Percentiles rank a stretch among this genome's conserved stretches.
Conservation (phyloP, 129 eudicot genomes). For the Chrysanthemum makinoi region DNA sequence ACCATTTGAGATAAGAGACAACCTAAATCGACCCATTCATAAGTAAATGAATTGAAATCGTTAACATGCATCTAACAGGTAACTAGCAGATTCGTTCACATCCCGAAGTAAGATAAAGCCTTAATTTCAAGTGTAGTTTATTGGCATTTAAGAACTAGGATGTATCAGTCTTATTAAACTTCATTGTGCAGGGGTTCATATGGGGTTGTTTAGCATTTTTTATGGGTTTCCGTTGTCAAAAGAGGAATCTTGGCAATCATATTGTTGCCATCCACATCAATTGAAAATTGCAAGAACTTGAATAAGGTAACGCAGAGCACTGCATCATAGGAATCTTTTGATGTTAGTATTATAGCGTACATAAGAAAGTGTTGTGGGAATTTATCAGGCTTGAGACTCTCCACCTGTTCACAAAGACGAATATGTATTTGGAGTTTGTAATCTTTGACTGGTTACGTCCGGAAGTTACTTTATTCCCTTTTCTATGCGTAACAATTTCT, state of each 20-base stretch:
- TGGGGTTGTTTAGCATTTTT: conserved; percentile 4
- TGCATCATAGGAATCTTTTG: conserved; percentile 17
- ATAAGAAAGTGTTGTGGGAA: conserved; percentile 14
- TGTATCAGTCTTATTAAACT: conserved; percentile 4
- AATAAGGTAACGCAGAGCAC: conserved; percentile 2
- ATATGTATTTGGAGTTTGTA: not conserved
- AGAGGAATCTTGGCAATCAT: conserved; percentile 3
- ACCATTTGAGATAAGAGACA: not conserved
- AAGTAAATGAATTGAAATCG: not conserved
- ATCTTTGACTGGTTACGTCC: not conserved
- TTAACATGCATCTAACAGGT: no score
- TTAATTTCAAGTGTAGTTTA: no score
- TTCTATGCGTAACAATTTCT: no score
- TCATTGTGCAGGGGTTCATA: conserved; percentile 15
- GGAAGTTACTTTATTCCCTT: not conserved
- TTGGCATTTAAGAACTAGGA: no score
- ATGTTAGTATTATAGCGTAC: not conserved
- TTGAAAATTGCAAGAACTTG: not conserved
- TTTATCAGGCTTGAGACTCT: conserved; percentile 6
- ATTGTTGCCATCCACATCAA: conserved; percentile 24
- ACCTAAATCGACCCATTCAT: not conserved
- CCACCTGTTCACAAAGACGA: not conserved
- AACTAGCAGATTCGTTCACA: no score
- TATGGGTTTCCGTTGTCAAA: conserved; percentile 21
- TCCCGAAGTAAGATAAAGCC: no score